These are phyloP conservation scores for Capronia coronata DNA, from an alignment of 2,329 filamentous ascomycete genomes.

Conservation along the genomic window DNA sequence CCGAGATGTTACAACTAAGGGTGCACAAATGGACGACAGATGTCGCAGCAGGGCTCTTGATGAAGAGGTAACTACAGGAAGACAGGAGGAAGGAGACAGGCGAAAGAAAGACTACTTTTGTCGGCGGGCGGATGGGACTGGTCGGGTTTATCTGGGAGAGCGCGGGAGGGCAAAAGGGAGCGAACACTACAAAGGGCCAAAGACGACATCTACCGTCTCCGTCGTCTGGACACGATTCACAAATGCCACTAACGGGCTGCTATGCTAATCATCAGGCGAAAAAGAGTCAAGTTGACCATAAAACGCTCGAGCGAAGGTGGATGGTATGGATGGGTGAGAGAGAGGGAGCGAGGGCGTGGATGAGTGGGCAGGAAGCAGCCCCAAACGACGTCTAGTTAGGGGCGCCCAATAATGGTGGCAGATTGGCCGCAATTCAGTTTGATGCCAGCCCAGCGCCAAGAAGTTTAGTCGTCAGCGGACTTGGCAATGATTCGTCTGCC, in stretches of 20 bases:
- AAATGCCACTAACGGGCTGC: not conserved
- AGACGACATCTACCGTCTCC: no score
- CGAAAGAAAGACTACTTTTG: not conserved
- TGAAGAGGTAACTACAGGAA: not conserved
- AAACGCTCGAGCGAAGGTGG: no score
- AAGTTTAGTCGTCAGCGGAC: slow-evolving; percentile 14
- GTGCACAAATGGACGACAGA: not conserved
- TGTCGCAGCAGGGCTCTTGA: not conserved
- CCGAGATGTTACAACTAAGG: no score
- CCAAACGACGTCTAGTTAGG: not conserved
- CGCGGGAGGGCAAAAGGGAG: not conserved
- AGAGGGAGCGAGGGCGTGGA: not conserved
- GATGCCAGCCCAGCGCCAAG: slow-evolving; percentile 4
- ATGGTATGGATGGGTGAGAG: no score
- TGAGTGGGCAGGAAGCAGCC: not conserved
- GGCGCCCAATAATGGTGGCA: not conserved
- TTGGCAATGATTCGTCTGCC: slow-evolving; percentile 20
- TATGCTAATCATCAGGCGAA: no score
- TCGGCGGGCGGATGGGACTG: not conserved
- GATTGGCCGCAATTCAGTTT: slow-evolving; percentile 2
- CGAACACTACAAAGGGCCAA: no score
- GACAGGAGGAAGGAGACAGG: not conserved
- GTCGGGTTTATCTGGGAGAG: not conserved
- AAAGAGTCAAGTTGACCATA: no score
- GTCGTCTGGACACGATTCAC: no score